Evolutionary conservation across 306 rosid genomes (phyloP).

Genomic region (Pyrus communis): DNA sequence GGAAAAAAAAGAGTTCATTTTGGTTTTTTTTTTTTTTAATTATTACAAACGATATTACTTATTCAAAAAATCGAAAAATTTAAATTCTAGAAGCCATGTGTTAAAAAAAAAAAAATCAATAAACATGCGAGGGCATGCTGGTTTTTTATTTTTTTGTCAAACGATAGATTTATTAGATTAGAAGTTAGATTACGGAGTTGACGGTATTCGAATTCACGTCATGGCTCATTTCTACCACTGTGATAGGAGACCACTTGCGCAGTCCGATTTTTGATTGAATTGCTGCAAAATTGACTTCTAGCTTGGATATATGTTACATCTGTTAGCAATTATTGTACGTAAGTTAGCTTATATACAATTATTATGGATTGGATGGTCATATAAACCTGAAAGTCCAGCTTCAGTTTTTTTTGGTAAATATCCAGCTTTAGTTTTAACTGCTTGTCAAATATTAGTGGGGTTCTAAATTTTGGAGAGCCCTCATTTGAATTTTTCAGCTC

Average conservation of each 20-base stretch:
- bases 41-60: no score
- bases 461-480: neutral
- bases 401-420: no score
- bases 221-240: neutral
- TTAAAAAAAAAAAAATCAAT: no score
- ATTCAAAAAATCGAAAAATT: no score
- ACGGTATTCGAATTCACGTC: rapidly evolving
- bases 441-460: neutral
- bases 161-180: no score
- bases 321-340: neutral
- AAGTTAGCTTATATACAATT: neutral
- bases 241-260: rapidly evolving
- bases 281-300: neutral
- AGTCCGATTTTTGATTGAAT: neutral
- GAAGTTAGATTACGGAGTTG: no score
- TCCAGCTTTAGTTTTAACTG: neutral
- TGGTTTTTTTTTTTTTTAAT: neutral
- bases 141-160: no score
- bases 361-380: neutral
- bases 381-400: neutral
- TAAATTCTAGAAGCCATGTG: no score
- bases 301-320: neutral
- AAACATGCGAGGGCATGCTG: no score
- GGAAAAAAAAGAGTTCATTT: neutral
- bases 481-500: neutral